Conservation (phyloP, 768 basidiomycete genomes). For the Hericium rajendrae region DNA sequence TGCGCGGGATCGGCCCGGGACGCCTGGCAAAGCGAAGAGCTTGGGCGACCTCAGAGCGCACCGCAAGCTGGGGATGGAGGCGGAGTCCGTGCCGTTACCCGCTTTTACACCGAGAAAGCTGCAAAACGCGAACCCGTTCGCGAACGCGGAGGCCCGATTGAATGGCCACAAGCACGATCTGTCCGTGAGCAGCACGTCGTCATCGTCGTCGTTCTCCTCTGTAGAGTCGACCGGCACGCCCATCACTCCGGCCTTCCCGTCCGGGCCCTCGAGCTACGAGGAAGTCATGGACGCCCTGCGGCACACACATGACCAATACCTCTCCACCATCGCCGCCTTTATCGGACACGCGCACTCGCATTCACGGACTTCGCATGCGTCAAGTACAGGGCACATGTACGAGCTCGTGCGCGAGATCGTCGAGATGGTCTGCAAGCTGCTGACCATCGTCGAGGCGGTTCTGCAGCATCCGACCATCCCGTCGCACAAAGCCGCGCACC, state of each 20-base stretch:
- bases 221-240: conserved; percentile 40
- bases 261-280: conserved; percentile 56
- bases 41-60: conserved; percentile 38
- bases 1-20: conserved; percentile 5
- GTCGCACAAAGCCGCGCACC: conserved; percentile 47
- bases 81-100: conserved; percentile 28
- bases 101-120: conserved; percentile 15
- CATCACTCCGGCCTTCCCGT: conserved; percentile 50
- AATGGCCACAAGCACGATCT: conserved; percentile 18
- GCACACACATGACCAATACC: conserved; percentile 79
- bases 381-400: conserved; percentile 87
- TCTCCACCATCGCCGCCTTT: conserved; percentile 93
- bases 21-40: conserved; percentile 39
- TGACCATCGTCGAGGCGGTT: conserved; percentile 87
- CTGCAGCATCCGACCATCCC: conserved; percentile 67
- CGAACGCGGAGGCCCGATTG: conserved; percentile 8
- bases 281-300: conserved; percentile 72
- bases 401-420: conserved; percentile 93
- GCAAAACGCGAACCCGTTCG: conserved; percentile 2
- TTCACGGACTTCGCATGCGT: conserved; percentile 82
- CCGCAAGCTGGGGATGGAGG: conserved; percentile 22
- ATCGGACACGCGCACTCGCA: conserved; percentile 96
- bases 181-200: conserved; percentile 66
- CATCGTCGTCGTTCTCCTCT: conserved; percentile 62
- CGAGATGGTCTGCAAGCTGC: conserved; percentile 84